These are phyloP conservation scores for Termitomyces sp. DNA, from an alignment of 768 basidiomycete genomes.

Conservation along the genomic window DNA sequence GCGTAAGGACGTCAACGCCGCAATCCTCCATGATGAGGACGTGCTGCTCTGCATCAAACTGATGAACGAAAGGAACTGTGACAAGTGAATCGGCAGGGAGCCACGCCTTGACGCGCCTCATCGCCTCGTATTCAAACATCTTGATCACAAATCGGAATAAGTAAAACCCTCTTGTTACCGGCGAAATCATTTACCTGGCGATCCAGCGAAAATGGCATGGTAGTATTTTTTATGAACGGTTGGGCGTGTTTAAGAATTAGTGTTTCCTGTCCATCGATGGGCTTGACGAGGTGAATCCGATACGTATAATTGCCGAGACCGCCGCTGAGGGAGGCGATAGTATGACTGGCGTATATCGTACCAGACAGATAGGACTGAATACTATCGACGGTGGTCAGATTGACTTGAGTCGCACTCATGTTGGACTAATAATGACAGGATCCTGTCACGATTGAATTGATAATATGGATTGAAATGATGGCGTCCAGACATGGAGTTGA, in stretches of 20 bases:
- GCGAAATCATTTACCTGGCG: constrained; percentile 43
- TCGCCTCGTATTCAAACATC: constrained; percentile 42
- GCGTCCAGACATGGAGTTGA: too few relatives aligned
- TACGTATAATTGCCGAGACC: constrained; percentile 55
- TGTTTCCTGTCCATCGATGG: constrained; percentile 37
- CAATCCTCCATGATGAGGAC: constrained; percentile 63
- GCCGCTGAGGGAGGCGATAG: constrained; percentile 39
- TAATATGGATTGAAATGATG: too few relatives aligned
- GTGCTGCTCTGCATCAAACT: constrained; percentile 42
- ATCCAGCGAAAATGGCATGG: constrained; percentile 29
- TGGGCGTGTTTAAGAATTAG: constrained; percentile 52
- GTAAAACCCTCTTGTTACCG: not conserved
- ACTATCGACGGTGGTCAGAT: constrained; percentile 29
- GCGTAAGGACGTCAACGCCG: constrained; percentile 31
- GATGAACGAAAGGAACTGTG: constrained; percentile 43
- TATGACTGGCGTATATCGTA: constrained; percentile 41
- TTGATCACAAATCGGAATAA: constrained; percentile 9
- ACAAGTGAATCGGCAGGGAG: constrained; percentile 32
- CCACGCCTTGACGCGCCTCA: constrained; percentile 36
- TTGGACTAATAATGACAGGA: not conserved
- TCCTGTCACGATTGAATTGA: too few relatives aligned
- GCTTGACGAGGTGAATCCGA: constrained; percentile 38
- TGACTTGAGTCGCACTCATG: constrained; percentile 1
- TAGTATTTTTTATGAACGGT: constrained; percentile 20
- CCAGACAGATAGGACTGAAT: constrained; percentile 37